Conservation (phyloP, 106 monocot species). For the Triglochin maritima region DNA sequence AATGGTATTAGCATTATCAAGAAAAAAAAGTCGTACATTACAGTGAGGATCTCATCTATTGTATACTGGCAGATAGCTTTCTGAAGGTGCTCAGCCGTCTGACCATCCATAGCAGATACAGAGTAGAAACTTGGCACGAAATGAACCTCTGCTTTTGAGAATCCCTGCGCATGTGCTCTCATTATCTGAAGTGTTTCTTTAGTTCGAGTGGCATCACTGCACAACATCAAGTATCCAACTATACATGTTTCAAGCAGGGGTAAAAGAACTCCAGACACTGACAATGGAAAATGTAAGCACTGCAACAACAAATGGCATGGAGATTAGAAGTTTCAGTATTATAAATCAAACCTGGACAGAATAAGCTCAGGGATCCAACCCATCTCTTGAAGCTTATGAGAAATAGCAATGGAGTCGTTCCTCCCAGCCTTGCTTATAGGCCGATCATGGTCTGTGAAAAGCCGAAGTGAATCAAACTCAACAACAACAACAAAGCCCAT, state of each 20-base stretch:
- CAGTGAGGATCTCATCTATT: constrained; percentile 61
- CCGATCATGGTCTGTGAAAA: constrained; percentile 68
- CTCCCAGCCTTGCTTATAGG: constrained; percentile 60
- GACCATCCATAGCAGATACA: constrained; percentile 95
- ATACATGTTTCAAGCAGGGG: constrained; percentile 2
- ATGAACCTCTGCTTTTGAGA: constrained; percentile 64
- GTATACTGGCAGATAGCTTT: constrained; percentile 72
- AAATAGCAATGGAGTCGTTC: constrained; percentile 41
- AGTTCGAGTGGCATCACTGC: constrained; percentile 84
- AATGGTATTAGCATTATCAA: background rate
- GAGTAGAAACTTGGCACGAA: constrained; percentile 97
- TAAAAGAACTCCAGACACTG: background rate
- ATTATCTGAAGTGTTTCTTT: constrained; percentile 85
- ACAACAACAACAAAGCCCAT: background rate
- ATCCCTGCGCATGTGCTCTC: constrained; percentile 39
- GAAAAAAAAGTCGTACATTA: constrained; percentile 34
- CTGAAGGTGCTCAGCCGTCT: constrained; percentile 89
- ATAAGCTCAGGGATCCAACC: constrained; percentile 89
- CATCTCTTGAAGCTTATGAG: constrained; percentile 72
- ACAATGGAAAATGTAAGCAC: too few species aligned
- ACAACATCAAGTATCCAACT: constrained; percentile 5
- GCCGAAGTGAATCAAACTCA: background rate
- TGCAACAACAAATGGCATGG: too few species aligned
- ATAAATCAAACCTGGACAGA: constrained; percentile 51
- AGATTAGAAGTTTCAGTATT: too few species aligned